A percentile compares a stretch with the other conserved stretches of the same genome.
Conservation (phyloP, 768 basidiomycete species). For the Russula olivacea region DNA sequence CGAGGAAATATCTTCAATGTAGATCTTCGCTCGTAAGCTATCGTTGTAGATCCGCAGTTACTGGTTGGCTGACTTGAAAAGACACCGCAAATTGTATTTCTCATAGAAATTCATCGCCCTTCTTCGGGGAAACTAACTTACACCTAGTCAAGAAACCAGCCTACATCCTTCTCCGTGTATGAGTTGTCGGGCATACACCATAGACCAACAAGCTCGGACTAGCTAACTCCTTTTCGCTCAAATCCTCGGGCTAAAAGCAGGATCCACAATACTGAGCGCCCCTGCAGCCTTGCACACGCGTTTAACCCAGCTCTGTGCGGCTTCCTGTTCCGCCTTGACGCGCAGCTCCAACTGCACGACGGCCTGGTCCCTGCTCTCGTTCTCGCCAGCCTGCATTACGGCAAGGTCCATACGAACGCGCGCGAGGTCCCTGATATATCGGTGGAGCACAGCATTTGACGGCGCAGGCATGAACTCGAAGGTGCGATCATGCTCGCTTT, state of each 20-base stretch:
- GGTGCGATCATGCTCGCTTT: background rate
- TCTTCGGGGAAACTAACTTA: background rate
- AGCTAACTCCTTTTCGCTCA: background rate
- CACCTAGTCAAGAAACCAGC: background rate
- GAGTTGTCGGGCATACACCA: background rate
- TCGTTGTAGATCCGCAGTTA: too few relatives aligned
- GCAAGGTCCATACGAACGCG: conserved; percentile 8
- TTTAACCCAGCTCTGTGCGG: conserved; percentile 5
- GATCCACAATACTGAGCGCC: conserved; percentile 15
- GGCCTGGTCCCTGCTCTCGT: background rate
- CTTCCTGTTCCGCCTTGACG: conserved; percentile 12
- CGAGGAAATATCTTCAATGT: too few relatives aligned
- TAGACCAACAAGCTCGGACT: background rate
- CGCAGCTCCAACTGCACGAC: conserved; percentile 2
- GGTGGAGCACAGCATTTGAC: conserved; percentile 4
- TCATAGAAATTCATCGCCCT: background rate
- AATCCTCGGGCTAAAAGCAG: conserved; percentile 16
- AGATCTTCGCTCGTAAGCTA: too few relatives aligned
- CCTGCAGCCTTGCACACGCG: conserved; percentile 10
- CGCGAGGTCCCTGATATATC: conserved; percentile 18
- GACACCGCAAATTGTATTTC: background rate
- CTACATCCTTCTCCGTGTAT: background rate
- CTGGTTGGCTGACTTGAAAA: too few relatives aligned
- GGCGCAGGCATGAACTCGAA: conserved; percentile 13
- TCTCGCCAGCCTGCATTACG: background rate